Percentiles rank a stretch among this genome's conserved stretches.
Evolutionary conservation across 768 basidiomycete species (phyloP).

Genomic region (Phlebiopsis gigantea): DNA sequence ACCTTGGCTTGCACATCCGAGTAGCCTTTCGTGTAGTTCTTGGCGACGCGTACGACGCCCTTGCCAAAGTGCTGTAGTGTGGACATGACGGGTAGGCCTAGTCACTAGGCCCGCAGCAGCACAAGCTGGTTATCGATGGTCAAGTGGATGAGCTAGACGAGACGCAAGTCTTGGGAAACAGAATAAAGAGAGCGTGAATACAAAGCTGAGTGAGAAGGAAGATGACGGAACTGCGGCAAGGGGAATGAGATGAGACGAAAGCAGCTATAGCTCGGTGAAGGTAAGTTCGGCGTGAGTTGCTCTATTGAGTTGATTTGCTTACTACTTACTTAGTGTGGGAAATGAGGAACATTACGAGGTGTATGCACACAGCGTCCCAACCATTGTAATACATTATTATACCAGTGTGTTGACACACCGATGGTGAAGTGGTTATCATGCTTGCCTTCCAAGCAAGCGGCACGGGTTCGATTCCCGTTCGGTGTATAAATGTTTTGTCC

Average conservation of each 20-base stretch:
- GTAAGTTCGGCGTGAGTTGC: no score
- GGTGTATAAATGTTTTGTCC: constrained; percentile 18
- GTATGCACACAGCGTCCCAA: neutral
- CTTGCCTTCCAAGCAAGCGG: constrained; percentile 76
- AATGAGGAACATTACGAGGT: no score
- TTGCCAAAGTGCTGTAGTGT: constrained; percentile 78
- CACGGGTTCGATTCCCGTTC: constrained; percentile 32
- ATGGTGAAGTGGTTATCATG: constrained; percentile 93
- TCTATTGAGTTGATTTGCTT: no score
- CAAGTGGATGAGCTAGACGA: neutral
- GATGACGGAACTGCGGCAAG: neutral
- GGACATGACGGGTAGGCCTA: constrained; percentile 14
- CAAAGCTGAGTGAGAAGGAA: neutral
- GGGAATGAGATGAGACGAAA: neutral
- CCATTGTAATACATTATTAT: neutral
- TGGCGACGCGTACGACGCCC: constrained; percentile 80
- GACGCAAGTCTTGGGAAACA: neutral
- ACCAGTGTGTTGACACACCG: constrained; percentile 31
- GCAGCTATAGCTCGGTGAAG: no score
- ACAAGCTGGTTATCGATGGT: neutral
- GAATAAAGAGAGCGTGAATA: neutral
- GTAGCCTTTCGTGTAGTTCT: constrained; percentile 95
- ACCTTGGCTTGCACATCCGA: constrained; percentile 95
- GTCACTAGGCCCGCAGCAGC: neutral
- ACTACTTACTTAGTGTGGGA: no score